Evolutionary conservation across 1,284 basidiomycete species (phyloP).

Genomic region (Cryptococcus sp.): DNA sequence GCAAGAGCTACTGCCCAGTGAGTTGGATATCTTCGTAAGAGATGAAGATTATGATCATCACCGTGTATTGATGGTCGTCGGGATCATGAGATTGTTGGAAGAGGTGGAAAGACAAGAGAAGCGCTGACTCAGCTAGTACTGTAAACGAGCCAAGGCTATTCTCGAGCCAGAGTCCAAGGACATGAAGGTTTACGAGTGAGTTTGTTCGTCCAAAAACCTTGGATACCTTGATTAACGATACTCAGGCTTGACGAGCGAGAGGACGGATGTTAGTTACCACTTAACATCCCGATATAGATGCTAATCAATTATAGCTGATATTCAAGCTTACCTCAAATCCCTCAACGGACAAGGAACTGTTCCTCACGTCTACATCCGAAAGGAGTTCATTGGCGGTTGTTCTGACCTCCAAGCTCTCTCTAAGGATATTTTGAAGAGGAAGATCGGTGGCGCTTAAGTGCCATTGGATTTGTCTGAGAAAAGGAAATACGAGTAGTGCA

Average conservation of each 20-base stretch:
- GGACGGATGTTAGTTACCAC: constrained; percentile 34
- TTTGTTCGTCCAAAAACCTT: neutral
- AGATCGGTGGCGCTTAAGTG: constrained; percentile 21
- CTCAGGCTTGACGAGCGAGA: constrained; percentile 42
- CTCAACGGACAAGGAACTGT: constrained; percentile 45
- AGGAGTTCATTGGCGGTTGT: constrained; percentile 47
- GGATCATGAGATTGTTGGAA: constrained; percentile 22
- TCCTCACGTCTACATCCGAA: constrained; percentile 45
- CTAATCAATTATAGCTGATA: constrained; percentile 24
- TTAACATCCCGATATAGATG: neutral
- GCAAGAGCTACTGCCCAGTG: constrained; percentile 47
- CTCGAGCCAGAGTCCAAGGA: too few relatives aligned
- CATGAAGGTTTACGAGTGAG: constrained; percentile 16
- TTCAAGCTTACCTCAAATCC: constrained; percentile 43
- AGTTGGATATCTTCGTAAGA: constrained; percentile 13
- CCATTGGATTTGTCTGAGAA: too few relatives aligned
- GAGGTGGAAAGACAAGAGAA: constrained; percentile 39
- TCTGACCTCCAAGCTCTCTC: constrained; percentile 42
- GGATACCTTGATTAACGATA: constrained; percentile 3
- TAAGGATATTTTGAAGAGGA: constrained; percentile 33
- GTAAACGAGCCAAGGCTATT: too few relatives aligned
- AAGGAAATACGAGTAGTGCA: too few relatives aligned
- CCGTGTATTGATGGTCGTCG: too few relatives aligned
- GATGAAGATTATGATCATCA: neutral
- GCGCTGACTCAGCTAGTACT: too few relatives aligned